A percentile compares a stretch with the other conserved stretches of the same genome.
These are phyloP conservation scores for Chernovozyma sophiae-reginae DNA, from an alignment of 1,139 yeast genomes.

Conservation along the genomic window DNA sequence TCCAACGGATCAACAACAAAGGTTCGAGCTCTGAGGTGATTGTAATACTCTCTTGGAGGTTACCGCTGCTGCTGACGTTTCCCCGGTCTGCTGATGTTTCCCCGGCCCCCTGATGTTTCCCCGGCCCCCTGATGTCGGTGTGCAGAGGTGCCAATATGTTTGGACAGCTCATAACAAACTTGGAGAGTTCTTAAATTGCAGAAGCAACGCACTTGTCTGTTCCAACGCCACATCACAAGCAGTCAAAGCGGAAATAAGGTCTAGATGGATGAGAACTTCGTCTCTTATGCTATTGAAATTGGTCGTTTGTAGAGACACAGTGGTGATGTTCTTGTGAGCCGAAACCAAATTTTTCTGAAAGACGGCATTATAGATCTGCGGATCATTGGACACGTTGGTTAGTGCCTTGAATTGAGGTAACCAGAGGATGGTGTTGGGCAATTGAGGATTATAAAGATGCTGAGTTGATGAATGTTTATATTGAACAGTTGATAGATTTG, in stretches of 20 bases:
- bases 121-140: too few relatives aligned
- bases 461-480: background rate
- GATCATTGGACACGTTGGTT: constrained; percentile 1
- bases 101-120: too few relatives aligned
- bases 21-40: too few relatives aligned
- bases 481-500: constrained; percentile 1
- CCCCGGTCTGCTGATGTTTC: too few relatives aligned
- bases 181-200: background rate
- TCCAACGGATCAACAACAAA: too few relatives aligned
- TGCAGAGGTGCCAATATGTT: too few relatives aligned
- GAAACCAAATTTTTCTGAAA: background rate
- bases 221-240: constrained; percentile 5
- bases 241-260: constrained; percentile 14
- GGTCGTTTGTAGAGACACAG: background rate
- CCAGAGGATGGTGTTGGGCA: constrained; percentile 16
- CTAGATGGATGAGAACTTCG: constrained; percentile 12
- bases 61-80: too few relatives aligned
- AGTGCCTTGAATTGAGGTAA: constrained; percentile 16
- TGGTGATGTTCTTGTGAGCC: background rate
- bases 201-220: background rate
- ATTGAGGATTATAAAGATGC: too few relatives aligned
- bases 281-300: constrained; percentile 4
- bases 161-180: background rate
- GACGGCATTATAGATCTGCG: background rate
- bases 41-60: too few relatives aligned